Base-by-base conservation (phyloP, 1,284 basidiomycete genomes). In the Moesziomyces aphidis region DNA sequence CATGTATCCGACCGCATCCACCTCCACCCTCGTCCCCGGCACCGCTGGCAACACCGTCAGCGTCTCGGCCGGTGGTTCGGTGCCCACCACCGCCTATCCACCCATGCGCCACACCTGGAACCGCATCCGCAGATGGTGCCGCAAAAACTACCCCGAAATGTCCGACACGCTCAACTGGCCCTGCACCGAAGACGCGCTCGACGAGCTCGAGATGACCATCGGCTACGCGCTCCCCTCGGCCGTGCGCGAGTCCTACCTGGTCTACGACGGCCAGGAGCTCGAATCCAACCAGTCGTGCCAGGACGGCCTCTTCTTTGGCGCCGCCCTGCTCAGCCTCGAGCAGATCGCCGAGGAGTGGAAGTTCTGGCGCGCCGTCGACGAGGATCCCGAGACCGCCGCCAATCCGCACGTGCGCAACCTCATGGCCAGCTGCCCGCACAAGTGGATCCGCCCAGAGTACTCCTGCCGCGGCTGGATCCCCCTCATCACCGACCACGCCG, bases 391-490 rank as follows among this genome's bases (percentile, higher is more conserved):
- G 47, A 74, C 80, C 3, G 81, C 80, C 26, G 73, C 68, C 36
- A 83, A 81, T 36, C 59, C 72, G 15, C 69, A 77, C 24, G 75
- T 84, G 28, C 61, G 71, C 42, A 71, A 66, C 31, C 61, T 68
- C 43, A 97, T 98, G 96, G 90, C 90, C 62, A 93, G 92, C 43
- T 91, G 97, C 77, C 97, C 96, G 0, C 90, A 91, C 9, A 89
- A 90, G n/a, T 99, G 94, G 93, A 90, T 98, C 76, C 90, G 93
- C 81, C 89, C 88, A 75, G 90, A 91, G 67, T 99, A 99, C 86
- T 95, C 95, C 24, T 92, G 93, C 83, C 89, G 93, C 57, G 96
- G 95, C 19, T 99, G 96, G 96, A 90, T 99, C 78, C 96, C 96
- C 15, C 91, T 99, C 69, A 89, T 97, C 61, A 91, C 91, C 45